These are phyloP conservation scores for Naganishia vaughanmartiniae DNA, from an alignment of 768 basidiomycete genomes.

Conservation along the genomic window DNA sequence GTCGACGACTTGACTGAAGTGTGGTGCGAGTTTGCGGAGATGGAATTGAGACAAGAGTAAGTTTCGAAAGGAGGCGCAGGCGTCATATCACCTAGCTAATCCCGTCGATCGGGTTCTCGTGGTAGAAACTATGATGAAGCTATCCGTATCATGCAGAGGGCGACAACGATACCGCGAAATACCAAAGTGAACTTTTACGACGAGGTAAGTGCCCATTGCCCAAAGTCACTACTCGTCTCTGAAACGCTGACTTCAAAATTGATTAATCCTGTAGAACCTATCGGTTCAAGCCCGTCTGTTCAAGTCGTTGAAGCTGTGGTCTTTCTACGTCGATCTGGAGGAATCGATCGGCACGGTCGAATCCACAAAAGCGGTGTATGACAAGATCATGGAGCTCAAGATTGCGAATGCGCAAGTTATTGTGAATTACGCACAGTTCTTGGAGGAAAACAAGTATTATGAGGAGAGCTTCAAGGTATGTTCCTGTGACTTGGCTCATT, in stretches of 20 bases:
- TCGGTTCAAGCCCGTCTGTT: constrained; percentile 85
- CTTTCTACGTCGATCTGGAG: constrained; percentile 95
- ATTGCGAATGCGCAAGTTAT: constrained; percentile 98
- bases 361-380: constrained; percentile 85
- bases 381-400: constrained; percentile 90
- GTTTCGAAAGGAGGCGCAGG: constrained; percentile 45
- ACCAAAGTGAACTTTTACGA: constrained; percentile 89
- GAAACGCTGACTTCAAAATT: constrained; percentile 32
- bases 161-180: constrained; percentile 83
- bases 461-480: constrained; percentile 94
- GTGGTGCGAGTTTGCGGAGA: constrained; percentile 99
- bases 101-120: constrained; percentile 7
- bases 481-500: neutral
- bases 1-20: constrained; percentile 97
- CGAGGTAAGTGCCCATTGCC: constrained; percentile 61
- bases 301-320: constrained; percentile 98
- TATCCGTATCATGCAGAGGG: constrained; percentile 93
- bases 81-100: neutral
- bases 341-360: constrained; percentile 95
- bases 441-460: constrained; percentile 97
- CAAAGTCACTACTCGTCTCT: neutral
- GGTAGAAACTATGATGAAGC: constrained; percentile 94
- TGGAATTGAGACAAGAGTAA: constrained; percentile 94
- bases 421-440: constrained; percentile 92
- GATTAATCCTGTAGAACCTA: constrained; percentile 60